phyloP scores from a whole-genome alignment of 208 protist species.

The Leishmania tarentolae region DNA sequence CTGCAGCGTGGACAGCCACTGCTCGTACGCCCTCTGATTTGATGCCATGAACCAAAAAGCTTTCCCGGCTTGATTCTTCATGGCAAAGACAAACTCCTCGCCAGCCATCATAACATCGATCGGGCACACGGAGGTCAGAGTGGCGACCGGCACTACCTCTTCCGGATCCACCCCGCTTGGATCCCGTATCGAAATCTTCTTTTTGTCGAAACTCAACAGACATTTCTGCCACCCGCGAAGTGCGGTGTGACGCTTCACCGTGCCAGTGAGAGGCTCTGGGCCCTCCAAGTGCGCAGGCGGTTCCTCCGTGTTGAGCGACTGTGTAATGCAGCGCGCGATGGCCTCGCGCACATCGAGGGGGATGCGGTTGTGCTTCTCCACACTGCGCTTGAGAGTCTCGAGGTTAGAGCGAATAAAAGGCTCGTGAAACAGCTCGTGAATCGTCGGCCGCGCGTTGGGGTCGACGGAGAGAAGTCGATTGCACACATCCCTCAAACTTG shows the following conservation, averaged over 20 bases:
- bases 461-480: constrained; percentile 66
- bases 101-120: constrained; percentile 74
- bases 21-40: constrained; percentile 43
- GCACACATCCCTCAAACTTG: constrained; percentile 57
- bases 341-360: constrained; percentile 56
- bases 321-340: constrained; percentile 63
- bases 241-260: constrained; percentile 75
- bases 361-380: constrained; percentile 74
- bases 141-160: constrained; percentile 52
- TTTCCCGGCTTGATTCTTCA: constrained; percentile 85
- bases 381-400: constrained; percentile 74
- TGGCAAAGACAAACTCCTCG: constrained; percentile 81
- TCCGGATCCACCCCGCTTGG: constrained; percentile 38
- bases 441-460: constrained; percentile 56
- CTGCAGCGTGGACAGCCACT: constrained; percentile 72
- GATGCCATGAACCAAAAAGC: constrained; percentile 81
- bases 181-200: constrained; percentile 45
- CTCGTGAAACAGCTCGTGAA: constrained; percentile 69
- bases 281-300: constrained; percentile 12
- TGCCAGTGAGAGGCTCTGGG: constrained; percentile 43
- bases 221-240: constrained; percentile 81
- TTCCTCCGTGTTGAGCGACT: constrained; percentile 52
- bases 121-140: constrained; percentile 84
- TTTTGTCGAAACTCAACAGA: constrained; percentile 56
- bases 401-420: constrained; percentile 66